These are phyloP conservation scores for Ascochyta rabiei DNA, from an alignment of 2,329 filamentous ascomycete species.

Conservation along the genomic window DNA sequence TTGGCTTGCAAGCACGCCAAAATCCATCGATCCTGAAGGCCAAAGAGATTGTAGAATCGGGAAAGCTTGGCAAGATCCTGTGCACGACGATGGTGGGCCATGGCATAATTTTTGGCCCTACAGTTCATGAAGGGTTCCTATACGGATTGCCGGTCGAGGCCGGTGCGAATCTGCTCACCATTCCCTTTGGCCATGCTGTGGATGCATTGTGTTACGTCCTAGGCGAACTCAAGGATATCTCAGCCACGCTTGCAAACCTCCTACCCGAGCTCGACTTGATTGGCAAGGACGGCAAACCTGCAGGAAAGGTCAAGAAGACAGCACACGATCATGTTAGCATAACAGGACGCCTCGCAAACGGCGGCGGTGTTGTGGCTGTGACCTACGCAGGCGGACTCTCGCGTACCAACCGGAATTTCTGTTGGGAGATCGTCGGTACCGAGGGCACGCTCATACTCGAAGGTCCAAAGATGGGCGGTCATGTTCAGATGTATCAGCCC, in stretches of 20 bases:
- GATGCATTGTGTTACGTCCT: conserved; percentile 41
- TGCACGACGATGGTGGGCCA: conserved; percentile 41
- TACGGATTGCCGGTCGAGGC: conserved; percentile 59
- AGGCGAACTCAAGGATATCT: conserved; percentile 35
- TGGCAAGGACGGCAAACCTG: conserved; percentile 24
- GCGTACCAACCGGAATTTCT: conserved; percentile 34
- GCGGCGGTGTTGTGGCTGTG: conserved; percentile 33
- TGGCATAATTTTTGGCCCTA: conserved; percentile 30
- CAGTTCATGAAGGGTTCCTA: conserved; percentile 33
- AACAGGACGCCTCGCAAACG: conserved; percentile 26
- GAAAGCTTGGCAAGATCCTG: conserved; percentile 53
- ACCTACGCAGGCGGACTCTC: conserved; percentile 30
- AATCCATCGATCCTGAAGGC: conserved; percentile 50
- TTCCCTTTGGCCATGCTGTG: conserved; percentile 48
- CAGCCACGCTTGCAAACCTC: conserved; percentile 33
- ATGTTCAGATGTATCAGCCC: conserved; percentile 54
- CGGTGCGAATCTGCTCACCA: conserved; percentile 52
- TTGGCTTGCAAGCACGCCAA: conserved; percentile 56
- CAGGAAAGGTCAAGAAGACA: conserved; percentile 30
- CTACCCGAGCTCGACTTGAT: conserved; percentile 28
- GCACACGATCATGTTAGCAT: conserved; percentile 38
- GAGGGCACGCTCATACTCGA: conserved; percentile 43
- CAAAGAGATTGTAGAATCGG: conserved; percentile 51
- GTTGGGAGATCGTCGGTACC: conserved; percentile 49
- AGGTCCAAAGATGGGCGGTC: conserved; percentile 27